phyloP scores from a whole-genome alignment of 1,284 basidiomycete genomes.

The Dichomitus squalens region DNA sequence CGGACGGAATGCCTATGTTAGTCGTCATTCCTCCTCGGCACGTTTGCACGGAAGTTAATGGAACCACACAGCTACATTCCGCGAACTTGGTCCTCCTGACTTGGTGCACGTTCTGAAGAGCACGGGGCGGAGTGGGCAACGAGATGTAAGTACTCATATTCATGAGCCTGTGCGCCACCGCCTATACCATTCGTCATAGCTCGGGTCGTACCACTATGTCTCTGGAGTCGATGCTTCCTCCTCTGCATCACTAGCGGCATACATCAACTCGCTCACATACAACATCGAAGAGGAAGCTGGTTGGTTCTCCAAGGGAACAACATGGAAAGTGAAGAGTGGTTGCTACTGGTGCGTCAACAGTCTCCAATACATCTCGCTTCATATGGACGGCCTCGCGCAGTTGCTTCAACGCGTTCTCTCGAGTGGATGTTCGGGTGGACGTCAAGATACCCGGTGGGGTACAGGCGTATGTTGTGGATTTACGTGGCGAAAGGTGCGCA shows the following conservation, averaged over 20 bases:
- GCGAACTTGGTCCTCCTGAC: constrained; percentile 97
- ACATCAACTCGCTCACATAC: constrained; percentile 97
- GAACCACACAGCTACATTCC: constrained; percentile 75
- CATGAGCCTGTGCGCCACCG: constrained; percentile 7
- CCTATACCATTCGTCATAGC: constrained; percentile 43
- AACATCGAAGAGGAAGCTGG: constrained; percentile 89
- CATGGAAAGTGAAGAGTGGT: constrained; percentile 94
- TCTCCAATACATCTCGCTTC: not conserved
- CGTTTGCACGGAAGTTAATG: constrained; percentile 19
- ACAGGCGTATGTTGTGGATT: constrained; percentile 91
- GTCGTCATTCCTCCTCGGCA: constrained; percentile 34
- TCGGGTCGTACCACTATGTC: constrained; percentile 93
- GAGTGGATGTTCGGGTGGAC: constrained; percentile 96
- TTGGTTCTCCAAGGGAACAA: constrained; percentile 88
- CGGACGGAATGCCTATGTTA: constrained; percentile 91
- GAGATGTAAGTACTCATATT: constrained; percentile 67
- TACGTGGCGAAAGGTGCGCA: constrained; percentile 88
- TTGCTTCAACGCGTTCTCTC: constrained; percentile 98
- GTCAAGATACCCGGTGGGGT: constrained; percentile 99
- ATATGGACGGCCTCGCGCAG: constrained; percentile 39
- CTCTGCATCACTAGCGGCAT: constrained; percentile 95
- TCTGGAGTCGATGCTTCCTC: constrained; percentile 98
- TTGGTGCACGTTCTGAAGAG: constrained; percentile 96
- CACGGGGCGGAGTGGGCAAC: constrained; percentile 79
- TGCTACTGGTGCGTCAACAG: constrained; percentile 82